These are phyloP conservation scores for Hippophae gyantsensis DNA, from an alignment of 306 rosid species.

Conservation along the genomic window DNA sequence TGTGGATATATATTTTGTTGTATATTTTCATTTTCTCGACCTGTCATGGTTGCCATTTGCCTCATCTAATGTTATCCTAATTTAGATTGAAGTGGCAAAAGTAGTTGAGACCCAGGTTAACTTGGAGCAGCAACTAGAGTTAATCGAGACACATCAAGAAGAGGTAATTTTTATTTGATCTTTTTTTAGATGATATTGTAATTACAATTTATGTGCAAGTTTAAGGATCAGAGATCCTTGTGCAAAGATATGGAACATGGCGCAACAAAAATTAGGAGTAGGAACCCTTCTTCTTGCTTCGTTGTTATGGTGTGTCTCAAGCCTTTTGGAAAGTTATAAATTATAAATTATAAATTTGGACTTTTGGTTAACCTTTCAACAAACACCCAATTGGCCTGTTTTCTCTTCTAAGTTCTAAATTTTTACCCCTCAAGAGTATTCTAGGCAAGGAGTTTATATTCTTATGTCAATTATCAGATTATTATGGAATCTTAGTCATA, in stretches of 20 bases:
- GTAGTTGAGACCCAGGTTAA: slow-evolving; percentile 81
- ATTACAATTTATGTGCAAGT: background rate
- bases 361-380: too few relatives aligned
- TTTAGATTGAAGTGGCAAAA: slow-evolving; percentile 87
- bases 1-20: background rate
- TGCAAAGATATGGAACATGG: background rate
- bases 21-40: background rate
- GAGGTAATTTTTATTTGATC: slow-evolving; percentile 47
- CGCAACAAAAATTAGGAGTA: background rate
- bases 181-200: background rate
- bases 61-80: slow-evolving; percentile 20
- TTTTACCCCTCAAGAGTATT: too few relatives aligned
- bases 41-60: background rate
- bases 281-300: too few relatives aligned
- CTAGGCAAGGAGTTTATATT: too few relatives aligned
- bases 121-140: slow-evolving; percentile 85
- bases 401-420: too few relatives aligned
- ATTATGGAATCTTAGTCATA: background rate
- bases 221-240: background rate
- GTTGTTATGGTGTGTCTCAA: too few relatives aligned
- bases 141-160: slow-evolving; percentile 88
- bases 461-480: too few relatives aligned
- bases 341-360: too few relatives aligned
- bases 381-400: too few relatives aligned
- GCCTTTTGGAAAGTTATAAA: too few relatives aligned